Conservation (phyloP, 768 basidiomycete species). For the Tulasnella sp. region DNA sequence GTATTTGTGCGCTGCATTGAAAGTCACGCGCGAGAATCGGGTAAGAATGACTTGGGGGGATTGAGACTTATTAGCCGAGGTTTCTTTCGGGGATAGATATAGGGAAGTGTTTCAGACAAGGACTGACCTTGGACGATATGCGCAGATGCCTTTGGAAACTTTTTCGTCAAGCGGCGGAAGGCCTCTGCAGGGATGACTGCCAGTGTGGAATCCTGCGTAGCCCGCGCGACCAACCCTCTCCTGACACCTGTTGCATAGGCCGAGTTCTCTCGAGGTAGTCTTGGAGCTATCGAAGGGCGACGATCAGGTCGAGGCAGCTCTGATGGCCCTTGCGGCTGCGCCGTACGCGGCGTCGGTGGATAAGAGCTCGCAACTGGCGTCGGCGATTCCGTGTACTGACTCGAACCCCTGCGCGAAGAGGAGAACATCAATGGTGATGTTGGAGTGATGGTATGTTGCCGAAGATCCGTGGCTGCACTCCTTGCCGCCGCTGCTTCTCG, state of each 20-base stretch:
- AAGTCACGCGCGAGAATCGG: constrained; percentile 92
- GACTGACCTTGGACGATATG: constrained; percentile 82
- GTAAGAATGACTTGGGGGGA: constrained; percentile 69
- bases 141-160: constrained; percentile 93
- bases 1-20: constrained; percentile 94
- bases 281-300: not conserved
- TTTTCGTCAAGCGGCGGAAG: constrained; percentile 85
- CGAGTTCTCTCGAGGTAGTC: not conserved
- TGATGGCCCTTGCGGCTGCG: not conserved
- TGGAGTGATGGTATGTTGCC: not conserved
- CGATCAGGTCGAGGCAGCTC: not conserved
- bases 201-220: constrained; percentile 85
- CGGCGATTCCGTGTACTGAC: not conserved
- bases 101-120: not conserved
- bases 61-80: constrained; percentile 15
- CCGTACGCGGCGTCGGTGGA: not conserved
- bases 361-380: not conserved
- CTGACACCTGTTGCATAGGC: not conserved
- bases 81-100: not conserved
- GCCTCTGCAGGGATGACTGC: constrained; percentile 99
- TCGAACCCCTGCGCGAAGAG: not conserved
- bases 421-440: not conserved
- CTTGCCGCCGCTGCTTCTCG: not conserved
- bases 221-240: constrained; percentile 77
- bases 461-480: not conserved